phyloP scores from a whole-genome alignment of 148 eudicot species.

The Silene conica region DNA sequence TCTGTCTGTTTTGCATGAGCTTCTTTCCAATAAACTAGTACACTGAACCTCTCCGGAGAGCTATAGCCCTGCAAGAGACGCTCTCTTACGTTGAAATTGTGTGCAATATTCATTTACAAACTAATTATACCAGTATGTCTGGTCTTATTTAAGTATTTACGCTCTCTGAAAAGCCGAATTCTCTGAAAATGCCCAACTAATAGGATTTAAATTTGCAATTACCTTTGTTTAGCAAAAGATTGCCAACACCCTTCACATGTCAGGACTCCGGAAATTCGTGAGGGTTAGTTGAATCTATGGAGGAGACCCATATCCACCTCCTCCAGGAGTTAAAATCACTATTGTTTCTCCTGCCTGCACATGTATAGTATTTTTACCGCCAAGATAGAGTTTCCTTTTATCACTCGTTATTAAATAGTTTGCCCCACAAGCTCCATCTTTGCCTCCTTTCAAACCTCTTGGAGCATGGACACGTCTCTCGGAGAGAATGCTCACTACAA shows the following conservation, averaged over 20 bases:
- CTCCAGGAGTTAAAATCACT: constrained; percentile 87
- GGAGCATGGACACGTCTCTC: constrained; percentile 98
- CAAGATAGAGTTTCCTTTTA: constrained; percentile 57
- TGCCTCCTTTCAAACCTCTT: constrained; percentile 83
- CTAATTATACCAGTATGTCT: too few species aligned
- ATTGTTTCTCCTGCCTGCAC: constrained; percentile 79
- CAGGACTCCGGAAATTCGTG: background rate
- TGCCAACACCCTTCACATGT: background rate
- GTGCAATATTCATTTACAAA: background rate
- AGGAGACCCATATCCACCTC: constrained; percentile 70
- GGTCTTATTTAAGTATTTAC: too few species aligned
- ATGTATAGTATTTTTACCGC: constrained; percentile 85
- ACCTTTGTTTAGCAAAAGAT: constrained; percentile 6
- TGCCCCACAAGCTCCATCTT: constrained; percentile 69
- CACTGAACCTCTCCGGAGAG: background rate
- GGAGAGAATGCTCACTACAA: constrained; percentile 82
- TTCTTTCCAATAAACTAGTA: background rate
- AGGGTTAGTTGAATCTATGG: constrained; percentile 8
- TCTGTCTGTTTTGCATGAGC: background rate
- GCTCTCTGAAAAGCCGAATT: too few species aligned
- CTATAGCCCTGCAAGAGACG: too few species aligned
- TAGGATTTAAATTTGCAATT: background rate
- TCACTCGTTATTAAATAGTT: constrained; percentile 74
- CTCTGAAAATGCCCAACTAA: background rate
- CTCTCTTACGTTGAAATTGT: too few species aligned